Percentiles rank a stretch among this genome's conserved stretches.
These are phyloP conservation scores for Penicillium diatomitis DNA, from an alignment of 495 filamentous ascomycete species.

Conservation along the genomic window DNA sequence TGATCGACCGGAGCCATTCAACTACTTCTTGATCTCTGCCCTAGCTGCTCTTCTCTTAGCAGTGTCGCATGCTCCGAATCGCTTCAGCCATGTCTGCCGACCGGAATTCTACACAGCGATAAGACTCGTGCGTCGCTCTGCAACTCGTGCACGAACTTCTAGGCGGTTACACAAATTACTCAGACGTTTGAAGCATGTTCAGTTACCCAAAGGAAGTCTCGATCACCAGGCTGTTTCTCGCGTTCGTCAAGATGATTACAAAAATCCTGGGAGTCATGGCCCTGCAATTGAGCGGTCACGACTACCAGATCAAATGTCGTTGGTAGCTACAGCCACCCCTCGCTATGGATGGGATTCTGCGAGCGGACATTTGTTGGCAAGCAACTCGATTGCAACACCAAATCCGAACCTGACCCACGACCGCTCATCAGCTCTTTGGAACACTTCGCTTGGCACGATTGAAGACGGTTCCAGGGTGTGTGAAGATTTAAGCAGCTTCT, in stretches of 20 bases:
- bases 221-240: background rate
- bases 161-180: slow-evolving; percentile 33
- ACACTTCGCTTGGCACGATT: slow-evolving; percentile 7
- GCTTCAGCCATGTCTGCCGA: slow-evolving; percentile 59
- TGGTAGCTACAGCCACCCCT: no score
- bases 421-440: slow-evolving; percentile 10
- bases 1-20: slow-evolving; percentile 68
- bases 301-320: no score
- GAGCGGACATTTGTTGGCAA: no score
- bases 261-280: background rate
- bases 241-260: background rate
- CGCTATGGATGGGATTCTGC: no score
- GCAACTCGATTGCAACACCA: no score
- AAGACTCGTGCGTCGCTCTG: slow-evolving; percentile 61
- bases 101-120: slow-evolving; percentile 75
- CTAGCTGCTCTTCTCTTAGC: slow-evolving; percentile 73
- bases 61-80: slow-evolving; percentile 63
- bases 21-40: slow-evolving; percentile 74
- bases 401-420: background rate
- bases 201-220: slow-evolving; percentile 12
- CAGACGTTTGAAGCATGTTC: slow-evolving; percentile 29
- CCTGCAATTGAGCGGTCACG: no score
- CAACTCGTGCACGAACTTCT: slow-evolving; percentile 27
- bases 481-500: slow-evolving; percentile 36
- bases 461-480: slow-evolving; percentile 20